Conservation (phyloP, 176 grass and related monocot species). For the Dendrocalamus sinicus region DNA sequence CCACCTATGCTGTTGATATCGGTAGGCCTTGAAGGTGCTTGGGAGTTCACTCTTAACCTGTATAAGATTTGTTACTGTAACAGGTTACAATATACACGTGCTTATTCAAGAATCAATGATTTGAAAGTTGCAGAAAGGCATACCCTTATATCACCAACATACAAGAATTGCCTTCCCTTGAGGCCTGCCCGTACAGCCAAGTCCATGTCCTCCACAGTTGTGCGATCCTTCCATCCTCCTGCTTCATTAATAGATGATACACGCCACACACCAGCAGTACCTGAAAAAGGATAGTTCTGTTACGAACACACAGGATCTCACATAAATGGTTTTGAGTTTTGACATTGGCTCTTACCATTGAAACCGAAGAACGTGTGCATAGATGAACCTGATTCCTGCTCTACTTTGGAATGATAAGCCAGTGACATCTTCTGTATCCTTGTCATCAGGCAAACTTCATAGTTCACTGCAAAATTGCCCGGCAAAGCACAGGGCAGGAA, state of each 20-base stretch:
- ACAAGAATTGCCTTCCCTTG: slow-evolving; percentile 89
- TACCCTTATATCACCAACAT: slow-evolving; percentile 94
- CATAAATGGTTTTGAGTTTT: neutral
- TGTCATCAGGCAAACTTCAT: slow-evolving; percentile 81
- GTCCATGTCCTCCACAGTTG: slow-evolving; percentile 97
- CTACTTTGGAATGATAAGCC: slow-evolving; percentile 97
- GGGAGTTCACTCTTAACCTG: slow-evolving; percentile 98
- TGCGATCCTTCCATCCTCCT: slow-evolving; percentile 94
- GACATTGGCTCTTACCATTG: slow-evolving; percentile 62
- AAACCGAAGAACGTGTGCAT: slow-evolving; percentile 85
- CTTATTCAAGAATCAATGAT: slow-evolving; percentile 6
- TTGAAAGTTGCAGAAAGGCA: slow-evolving; percentile 8
- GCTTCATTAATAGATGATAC: slow-evolving; percentile 86
- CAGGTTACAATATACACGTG: neutral
- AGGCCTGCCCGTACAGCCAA: slow-evolving; percentile 83
- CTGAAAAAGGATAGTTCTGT: slow-evolving; percentile 42
- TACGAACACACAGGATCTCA: neutral
- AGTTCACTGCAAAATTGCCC: slow-evolving; percentile 95
- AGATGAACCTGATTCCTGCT: slow-evolving; percentile 94
- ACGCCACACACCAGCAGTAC: slow-evolving; percentile 95
- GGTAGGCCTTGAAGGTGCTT: slow-evolving; percentile 86
- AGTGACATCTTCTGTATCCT: slow-evolving; percentile 99
- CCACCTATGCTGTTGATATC: slow-evolving; percentile 91
- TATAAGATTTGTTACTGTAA: slow-evolving; percentile 30
- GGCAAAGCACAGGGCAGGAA: slow-evolving; percentile 71